A percentile compares a stretch with the other conserved stretches of the same genome.
Conservation (phyloP, 83 land plant genomes). For the Diphasiastrum complanatum region DNA sequence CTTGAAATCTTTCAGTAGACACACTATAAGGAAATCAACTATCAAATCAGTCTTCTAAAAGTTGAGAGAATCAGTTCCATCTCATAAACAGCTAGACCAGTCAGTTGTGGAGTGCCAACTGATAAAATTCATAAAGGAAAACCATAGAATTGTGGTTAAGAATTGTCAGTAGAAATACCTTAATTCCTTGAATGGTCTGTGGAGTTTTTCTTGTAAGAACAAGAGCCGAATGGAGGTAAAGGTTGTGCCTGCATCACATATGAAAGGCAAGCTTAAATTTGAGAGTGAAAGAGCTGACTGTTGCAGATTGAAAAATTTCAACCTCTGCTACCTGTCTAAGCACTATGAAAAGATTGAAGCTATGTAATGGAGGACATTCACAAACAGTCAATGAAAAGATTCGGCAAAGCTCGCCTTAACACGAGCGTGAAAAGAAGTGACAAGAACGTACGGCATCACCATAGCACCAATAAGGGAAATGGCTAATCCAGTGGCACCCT, state of each 20-base stretch:
- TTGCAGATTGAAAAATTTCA: too few species aligned
- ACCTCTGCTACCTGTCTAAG: too few species aligned
- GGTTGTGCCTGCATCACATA: constrained; percentile 20
- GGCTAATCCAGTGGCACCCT: neutral
- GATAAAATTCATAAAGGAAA: neutral
- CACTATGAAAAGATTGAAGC: too few species aligned
- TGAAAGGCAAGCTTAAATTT: too few species aligned
- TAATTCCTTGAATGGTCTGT: constrained; percentile 13
- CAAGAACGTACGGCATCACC: neutral
- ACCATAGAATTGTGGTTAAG: neutral
- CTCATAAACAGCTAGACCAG: neutral
- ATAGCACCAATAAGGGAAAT: neutral
- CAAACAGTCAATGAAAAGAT: too few species aligned
- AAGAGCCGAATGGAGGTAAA: constrained; percentile 19
- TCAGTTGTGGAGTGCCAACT: neutral
- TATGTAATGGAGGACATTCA: too few species aligned
- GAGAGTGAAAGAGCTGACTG: too few species aligned
- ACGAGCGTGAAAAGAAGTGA: too few species aligned
- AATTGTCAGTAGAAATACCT: neutral
- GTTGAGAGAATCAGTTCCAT: neutral
- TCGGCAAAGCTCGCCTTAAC: too few species aligned
- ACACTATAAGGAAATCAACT: neutral
- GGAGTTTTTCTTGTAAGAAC: constrained; percentile 20
- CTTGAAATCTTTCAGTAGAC: neutral
- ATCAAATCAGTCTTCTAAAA: neutral